Evolutionary conservation across 805 yeast genomes (phyloP), one percentile per base, ranked within the genome.

Genomic region (Jamesozyma jinghongensis): DNA sequence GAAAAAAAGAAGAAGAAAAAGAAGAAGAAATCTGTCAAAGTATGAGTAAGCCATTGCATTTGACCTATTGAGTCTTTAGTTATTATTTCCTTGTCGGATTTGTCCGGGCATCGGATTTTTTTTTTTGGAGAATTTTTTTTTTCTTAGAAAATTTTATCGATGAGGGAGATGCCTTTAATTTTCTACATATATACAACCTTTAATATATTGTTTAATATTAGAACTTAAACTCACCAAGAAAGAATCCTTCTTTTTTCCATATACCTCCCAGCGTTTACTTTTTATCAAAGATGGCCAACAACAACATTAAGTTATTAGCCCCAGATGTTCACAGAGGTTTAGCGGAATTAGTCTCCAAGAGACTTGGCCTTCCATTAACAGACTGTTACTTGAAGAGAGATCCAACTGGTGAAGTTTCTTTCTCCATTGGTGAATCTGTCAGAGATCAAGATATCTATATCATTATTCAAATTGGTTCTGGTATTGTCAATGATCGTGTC

Each of bases 381-480:
- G 81, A 83, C 33, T 73, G 77, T 39, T 75, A 75, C 48, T 59
- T 80, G 52, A 77, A 77, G 48, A 68, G 84, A 52, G 84, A 79
- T 48, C 72, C 81, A 7, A 77, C 78, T 44, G 80, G 79, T n/a
- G 94, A 83, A 57, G 84, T 80, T 17, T 77, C 82, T 29, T 81
- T 83, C 53, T 75, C 81, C 32, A 79, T 84, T 42, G 85, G 84
- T 18, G 90, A 84, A 58, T 79, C 88, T 19, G 84, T 84, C 34
- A 74, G 94, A 68, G 92, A 83, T 61, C 90, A 84, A 58, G 94
- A 84, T 52, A 77, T 83, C 20, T 83, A 76, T 58, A 80, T 83
- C 50, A 75, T 83, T 43, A 79, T 81, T 60, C 92, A 83, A 59
- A 79, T 81, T 30, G 88, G 88, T 3, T 79, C 83, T 18, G 88